Percentiles rank a stretch among this genome's conserved stretches.
Conservation (phyloP, 192 early-diverging fungal species). For the Obelidium mucronatum region DNA sequence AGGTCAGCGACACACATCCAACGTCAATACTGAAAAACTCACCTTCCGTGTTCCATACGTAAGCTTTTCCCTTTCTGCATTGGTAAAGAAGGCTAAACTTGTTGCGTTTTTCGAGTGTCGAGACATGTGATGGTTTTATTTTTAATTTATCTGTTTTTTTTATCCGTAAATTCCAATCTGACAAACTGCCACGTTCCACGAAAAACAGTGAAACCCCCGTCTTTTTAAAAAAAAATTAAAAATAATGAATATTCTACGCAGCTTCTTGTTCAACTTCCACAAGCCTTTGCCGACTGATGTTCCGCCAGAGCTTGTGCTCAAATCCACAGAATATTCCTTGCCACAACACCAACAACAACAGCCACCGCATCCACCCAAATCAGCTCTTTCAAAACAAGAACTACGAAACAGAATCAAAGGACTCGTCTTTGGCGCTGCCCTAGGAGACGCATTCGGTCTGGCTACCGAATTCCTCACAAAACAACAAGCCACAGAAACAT, state of each 20-base stretch:
- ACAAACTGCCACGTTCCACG: too few species aligned
- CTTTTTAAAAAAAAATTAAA: too few species aligned
- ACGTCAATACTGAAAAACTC: neutral
- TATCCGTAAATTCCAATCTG: too few species aligned
- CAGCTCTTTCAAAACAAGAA: neutral
- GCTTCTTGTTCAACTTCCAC: too few species aligned
- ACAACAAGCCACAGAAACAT: constrained; percentile 44
- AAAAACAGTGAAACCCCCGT: too few species aligned
- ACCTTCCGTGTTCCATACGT: constrained; percentile 91
- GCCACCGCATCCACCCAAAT: neutral
- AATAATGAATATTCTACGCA: too few species aligned
- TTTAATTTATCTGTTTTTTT: too few species aligned
- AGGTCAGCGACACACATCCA: neutral
- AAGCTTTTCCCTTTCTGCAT: constrained; percentile 83
- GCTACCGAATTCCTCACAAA: constrained; percentile 70
- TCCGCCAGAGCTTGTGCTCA: too few species aligned
- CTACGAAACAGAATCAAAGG: constrained; percentile 2
- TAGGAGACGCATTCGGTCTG: constrained; percentile 70
- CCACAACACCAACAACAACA: too few species aligned
- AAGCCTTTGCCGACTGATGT: too few species aligned
- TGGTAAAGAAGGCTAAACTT: constrained; percentile 87
- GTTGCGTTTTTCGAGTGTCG: constrained; percentile 96
- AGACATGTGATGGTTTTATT: constrained; percentile 5
- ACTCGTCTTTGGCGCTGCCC: constrained; percentile 56
- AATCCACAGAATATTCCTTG: too few species aligned